A percentile compares a stretch with the other conserved stretches of the same genome.
phyloP scores from a whole-genome alignment of 345 rosid genomes.

The Eucalyptus cladocalyx region DNA sequence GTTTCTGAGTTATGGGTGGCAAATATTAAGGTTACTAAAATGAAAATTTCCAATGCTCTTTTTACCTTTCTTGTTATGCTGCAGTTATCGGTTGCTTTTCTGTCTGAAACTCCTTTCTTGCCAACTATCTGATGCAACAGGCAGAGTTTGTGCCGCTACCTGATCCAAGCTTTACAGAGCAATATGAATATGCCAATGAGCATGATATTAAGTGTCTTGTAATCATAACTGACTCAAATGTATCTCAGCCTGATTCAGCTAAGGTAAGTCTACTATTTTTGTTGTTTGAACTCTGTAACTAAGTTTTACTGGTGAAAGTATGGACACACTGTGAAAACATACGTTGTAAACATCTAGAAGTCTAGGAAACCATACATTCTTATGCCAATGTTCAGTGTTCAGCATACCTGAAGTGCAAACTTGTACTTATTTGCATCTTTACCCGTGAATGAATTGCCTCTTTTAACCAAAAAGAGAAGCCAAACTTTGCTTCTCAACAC shows the following conservation, averaged over 20 bases:
- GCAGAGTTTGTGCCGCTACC: slow-evolving; percentile 79
- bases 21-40: slow-evolving; percentile 62
- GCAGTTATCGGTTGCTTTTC: not conserved
- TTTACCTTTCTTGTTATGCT: not conserved
- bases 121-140: slow-evolving; percentile 16
- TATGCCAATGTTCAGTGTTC: not conserved
- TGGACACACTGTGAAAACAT: not conserved
- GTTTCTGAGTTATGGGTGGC: slow-evolving; percentile 82
- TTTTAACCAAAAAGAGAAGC: not conserved
- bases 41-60: not conserved
- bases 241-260: slow-evolving; percentile 56
- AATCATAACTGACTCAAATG: slow-evolving; percentile 67
- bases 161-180: slow-evolving; percentile 96
- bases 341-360: not conserved
- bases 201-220: slow-evolving; percentile 84
- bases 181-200: slow-evolving; percentile 92
- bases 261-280: slow-evolving; percentile 33
- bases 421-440: not conserved
- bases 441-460: not conserved
- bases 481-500: not conserved
- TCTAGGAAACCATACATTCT: not conserved
- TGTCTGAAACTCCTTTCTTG: not conserved
- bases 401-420: not conserved
- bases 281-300: not conserved
- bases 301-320: not conserved